phyloP scores from a whole-genome alignment of 805 yeast genomes.

The Lipomyces sp. region DNA sequence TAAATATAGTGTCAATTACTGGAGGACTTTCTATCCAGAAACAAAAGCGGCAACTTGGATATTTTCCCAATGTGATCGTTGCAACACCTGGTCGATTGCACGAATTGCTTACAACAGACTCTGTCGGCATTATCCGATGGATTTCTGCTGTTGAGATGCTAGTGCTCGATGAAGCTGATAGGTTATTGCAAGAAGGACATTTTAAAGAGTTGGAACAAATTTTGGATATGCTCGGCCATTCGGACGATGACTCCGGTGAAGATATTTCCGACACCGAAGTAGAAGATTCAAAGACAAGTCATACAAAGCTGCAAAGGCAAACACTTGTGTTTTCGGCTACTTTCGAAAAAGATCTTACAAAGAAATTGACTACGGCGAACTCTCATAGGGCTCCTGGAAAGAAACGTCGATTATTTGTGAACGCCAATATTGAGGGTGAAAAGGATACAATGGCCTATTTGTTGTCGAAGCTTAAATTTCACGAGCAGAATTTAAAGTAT shows the following conservation, averaged over 20 bases:
- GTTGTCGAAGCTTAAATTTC: constrained; percentile 67
- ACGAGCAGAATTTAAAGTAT: constrained; percentile 60
- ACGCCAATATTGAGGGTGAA: constrained; percentile 29
- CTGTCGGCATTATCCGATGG: constrained; percentile 40
- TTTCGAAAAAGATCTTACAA: constrained; percentile 75
- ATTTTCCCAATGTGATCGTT: constrained; percentile 73
- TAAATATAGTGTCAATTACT: constrained; percentile 72
- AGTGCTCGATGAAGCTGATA: constrained; percentile 94
- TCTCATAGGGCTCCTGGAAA: constrained; percentile 29
- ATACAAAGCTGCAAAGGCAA: constrained; percentile 49
- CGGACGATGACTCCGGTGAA: constrained; percentile 36
- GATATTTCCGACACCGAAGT: constrained; percentile 32
- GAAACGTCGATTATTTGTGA: constrained; percentile 20
- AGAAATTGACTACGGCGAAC: constrained; percentile 56
- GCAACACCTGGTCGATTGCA: constrained; percentile 95
- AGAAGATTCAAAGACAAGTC: constrained; percentile 26
- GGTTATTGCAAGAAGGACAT: constrained; percentile 92
- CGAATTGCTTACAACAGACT: constrained; percentile 62
- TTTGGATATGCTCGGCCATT: constrained; percentile 54
- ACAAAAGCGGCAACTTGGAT: constrained; percentile 72
- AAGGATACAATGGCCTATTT: constrained; percentile 65
- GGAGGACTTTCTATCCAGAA: constrained; percentile 95
- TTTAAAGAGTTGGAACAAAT: constrained; percentile 87
- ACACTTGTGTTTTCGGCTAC: constrained; percentile 95
- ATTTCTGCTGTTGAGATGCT: constrained; percentile 48